Percentiles rank a stretch among this genome's conserved stretches.
Evolutionary conservation across 768 basidiomycete genomes (phyloP).

Genomic region (Mycena haematopus): DNA sequence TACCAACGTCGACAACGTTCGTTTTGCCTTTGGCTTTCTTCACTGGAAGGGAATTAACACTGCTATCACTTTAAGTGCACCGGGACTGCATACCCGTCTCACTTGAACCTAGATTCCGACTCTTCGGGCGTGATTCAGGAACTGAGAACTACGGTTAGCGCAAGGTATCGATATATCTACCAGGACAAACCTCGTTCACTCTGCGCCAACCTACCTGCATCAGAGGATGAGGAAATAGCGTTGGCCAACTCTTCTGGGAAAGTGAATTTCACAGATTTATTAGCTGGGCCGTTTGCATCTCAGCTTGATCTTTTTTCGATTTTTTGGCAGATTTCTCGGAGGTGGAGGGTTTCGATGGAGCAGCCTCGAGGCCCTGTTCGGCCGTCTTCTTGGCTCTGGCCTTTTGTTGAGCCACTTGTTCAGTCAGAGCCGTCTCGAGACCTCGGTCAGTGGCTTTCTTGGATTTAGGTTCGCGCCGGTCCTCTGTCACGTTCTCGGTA

Average conservation of each 20-base stretch:
- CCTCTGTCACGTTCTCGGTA: neutral
- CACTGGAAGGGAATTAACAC: constrained; percentile 4
- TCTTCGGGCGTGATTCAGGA: neutral
- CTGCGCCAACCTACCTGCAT: neutral
- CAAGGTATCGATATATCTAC: neutral
- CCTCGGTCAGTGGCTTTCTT: neutral
- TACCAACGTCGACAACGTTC: constrained; percentile 24
- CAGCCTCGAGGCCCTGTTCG: constrained; percentile 6
- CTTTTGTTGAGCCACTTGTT: neutral
- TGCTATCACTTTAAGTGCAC: neutral
- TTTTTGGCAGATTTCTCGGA: constrained; percentile 23
- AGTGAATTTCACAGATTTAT: constrained; percentile 13
- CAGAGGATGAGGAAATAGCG: neutral
- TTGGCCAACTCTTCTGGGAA: constrained; percentile 4
- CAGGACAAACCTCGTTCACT: constrained; percentile 4
- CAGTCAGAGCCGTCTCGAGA: neutral
- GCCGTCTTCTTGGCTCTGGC: neutral
- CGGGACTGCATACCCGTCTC: constrained; percentile 12
- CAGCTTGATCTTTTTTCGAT: constrained; percentile 17
- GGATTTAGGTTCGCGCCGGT: neutral
- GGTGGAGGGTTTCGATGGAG: constrained; percentile 3
- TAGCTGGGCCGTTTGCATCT: neutral
- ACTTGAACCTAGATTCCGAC: neutral
- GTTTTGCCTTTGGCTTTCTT: constrained; percentile 20
- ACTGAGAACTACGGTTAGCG: neutral